phyloP scores from a whole-genome alignment of 352 stramenopile genomes.

The Phytopythium ostracodes region DNA sequence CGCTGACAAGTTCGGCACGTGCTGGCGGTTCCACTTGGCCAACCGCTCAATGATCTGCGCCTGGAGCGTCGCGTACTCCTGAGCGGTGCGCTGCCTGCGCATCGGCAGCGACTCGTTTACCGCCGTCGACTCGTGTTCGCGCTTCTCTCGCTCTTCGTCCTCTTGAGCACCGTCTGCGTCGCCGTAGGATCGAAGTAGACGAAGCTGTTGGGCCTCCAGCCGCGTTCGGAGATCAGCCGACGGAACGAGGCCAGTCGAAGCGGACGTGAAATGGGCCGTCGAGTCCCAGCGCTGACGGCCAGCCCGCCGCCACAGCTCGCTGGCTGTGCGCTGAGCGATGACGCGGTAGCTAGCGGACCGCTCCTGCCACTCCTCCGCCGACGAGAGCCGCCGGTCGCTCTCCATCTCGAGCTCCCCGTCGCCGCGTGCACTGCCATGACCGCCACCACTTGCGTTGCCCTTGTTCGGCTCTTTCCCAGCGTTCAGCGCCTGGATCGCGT shows the following conservation, averaged over 20 bases:
- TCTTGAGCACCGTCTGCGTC: neutral
- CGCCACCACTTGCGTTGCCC: neutral
- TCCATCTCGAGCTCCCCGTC: constrained; percentile 24
- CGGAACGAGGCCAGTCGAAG: neutral
- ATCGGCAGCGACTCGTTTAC: neutral
- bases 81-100: constrained; percentile 13
- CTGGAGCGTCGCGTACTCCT: constrained; percentile 21
- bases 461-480: constrained; percentile 6
- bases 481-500: constrained; percentile 31
- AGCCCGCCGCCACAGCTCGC: constrained; percentile 20
- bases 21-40: constrained; percentile 1
- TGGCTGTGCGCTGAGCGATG: constrained; percentile 25
- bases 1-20: neutral
- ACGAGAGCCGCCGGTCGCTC: constrained; percentile 14
- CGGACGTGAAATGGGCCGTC: constrained; percentile 24
- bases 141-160: constrained; percentile 7
- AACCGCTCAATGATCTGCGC: constrained; percentile 19
- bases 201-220: constrained; percentile 18
- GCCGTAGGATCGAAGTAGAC: neutral
- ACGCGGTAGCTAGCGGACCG: constrained; percentile 41
- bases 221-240: constrained; percentile 19
- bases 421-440: constrained; percentile 3
- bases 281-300: constrained; percentile 50
- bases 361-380: constrained; percentile 40
- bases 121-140: constrained; percentile 4